Percentiles rank a stretch among this genome's conserved stretches.
Evolutionary conservation across 495 filamentous ascomycete genomes (phyloP).

Genomic region (Aspergillus nidulans): DNA sequence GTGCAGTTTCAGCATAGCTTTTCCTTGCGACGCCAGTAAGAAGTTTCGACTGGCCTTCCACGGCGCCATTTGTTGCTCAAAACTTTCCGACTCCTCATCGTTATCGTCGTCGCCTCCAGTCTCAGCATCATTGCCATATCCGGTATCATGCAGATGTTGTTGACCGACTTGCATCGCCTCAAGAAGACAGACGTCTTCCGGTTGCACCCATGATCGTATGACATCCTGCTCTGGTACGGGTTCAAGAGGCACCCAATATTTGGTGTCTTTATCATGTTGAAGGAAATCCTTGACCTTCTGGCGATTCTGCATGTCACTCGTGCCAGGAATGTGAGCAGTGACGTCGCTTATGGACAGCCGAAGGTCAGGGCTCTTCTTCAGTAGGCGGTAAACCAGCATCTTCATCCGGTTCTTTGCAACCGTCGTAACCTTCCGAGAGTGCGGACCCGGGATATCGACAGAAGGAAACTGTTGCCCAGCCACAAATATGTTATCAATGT

Average conservation of each 20-base stretch:
- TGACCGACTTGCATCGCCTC: constrained; percentile 96
- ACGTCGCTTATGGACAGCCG: constrained; percentile 72
- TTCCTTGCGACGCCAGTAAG: constrained; percentile 84
- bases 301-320: constrained; percentile 88
- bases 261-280: constrained; percentile 73
- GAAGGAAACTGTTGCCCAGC: constrained; percentile 91
- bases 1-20: constrained; percentile 94
- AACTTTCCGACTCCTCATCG: constrained; percentile 60
- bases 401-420: constrained; percentile 91
- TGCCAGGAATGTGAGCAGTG: constrained; percentile 81
- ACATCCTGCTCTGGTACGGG: constrained; percentile 68
- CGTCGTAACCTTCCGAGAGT: constrained; percentile 91
- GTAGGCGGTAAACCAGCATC: constrained; percentile 85
- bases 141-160: constrained; percentile 75
- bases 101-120: constrained; percentile 66
- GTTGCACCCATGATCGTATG: constrained; percentile 82
- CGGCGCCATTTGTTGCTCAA: constrained; percentile 88
- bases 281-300: constrained; percentile 98
- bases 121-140: constrained; percentile 68
- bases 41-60: constrained; percentile 97
- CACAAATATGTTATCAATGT: constrained; percentile 81
- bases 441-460: constrained; percentile 85
- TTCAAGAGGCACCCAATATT: constrained; percentile 81
- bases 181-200: constrained; percentile 88
- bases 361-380: constrained; percentile 66